Base-by-base conservation (phyloP, 768 basidiomycete genomes). In the Trametes cingulata region DNA sequence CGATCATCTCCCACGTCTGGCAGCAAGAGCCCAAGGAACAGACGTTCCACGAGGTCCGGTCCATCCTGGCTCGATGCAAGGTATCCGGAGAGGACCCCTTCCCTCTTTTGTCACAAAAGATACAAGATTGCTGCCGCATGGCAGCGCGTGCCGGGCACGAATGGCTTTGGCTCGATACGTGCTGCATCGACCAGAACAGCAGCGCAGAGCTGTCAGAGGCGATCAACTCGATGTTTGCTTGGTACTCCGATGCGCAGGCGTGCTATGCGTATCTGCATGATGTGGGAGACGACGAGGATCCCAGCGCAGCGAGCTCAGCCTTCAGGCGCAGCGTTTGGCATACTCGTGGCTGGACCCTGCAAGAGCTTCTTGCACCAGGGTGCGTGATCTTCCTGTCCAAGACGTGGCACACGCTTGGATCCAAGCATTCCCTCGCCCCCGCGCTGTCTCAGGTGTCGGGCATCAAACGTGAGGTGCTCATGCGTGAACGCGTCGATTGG, bases 151-250 rank as follows among this genome's bases (percentile, higher is more conserved):
- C 33, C 9, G 27, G 40, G 2, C 41, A 42, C 22, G 24, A 41
- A 22, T 45, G 42, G 54, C 35, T 48, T 14, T 56, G 54, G 54
- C n/a, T 48, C 54, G 45, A 56, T 25, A 47, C 54, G 8, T 56
- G 54, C 45, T 56, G 54, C 35, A 56, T 56, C 48, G 41, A 56
- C 45, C 19, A 42, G 24, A 9, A 22, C 25, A 53, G 52, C 40
- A 53, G 52, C 25, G 52, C 52, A 17, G 52, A 53, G 40, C 52
- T 53, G 25, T 27, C 22, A 12, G 52, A 53, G 24, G 52, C 52
- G 9, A 39, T 51, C 36, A 53, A 42, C 52, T 42, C 52, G 19
- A 42, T 42, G 29, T 53, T 53, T 19, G 13, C n/a, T 13, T 53
- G 52, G 52, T 53, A 53, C 41, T 7, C 25, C 9, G 27, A 33